Evolutionary conservation across 225 moss, liverwort and hornwort genomes (phyloP), one percentile per base, ranked within the genome.

Genomic region (Marchantia polymorpha): DNA sequence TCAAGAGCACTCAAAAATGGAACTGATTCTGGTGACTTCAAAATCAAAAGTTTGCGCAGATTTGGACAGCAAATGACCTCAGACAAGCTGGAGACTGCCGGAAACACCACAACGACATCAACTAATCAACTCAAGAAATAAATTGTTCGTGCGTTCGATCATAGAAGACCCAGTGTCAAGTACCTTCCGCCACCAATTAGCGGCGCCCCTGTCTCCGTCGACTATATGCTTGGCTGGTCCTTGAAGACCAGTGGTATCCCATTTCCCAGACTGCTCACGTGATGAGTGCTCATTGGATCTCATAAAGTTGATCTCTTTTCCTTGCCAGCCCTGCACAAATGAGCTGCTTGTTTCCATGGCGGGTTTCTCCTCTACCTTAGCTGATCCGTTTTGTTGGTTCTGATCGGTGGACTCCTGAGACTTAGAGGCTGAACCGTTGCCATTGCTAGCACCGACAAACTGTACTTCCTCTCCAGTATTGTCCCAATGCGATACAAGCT

Each of bases 181-280:
- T 72, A 89, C 89, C 89, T 97, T 97, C 25, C 96, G 96, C 96
- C 96, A 97, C 96, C 96, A 97, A 56, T 97, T 97, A 78, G 92
- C 93, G 25, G 96, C 92, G 68, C 76, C 81, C 55, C 81, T 82
- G 77, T 97, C 96, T 23, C 93, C 94, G 79, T 97, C 92, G 3
- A 97, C 96, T 26, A 97, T 87, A 71, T 84, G 82, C 82, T 92
- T 86, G 71, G 93, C 89, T 51, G 96, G 91, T 29, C 84, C 93
- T 9, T 89, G 89, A 80, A 97, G 76, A 12, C 93, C 94, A 27
- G 88, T 80, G 7, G 92, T 88, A 46, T 94, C 93, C 96, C 96
- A 93, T 71, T 87, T 91, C 53, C 92, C 92, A 13, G 82, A 74
- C 80, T 84, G 88, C 27, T 90, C 91, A 76, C 79, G 87, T 1